Percentiles rank a stretch among this genome's conserved stretches.
Conservation (phyloP, 768 basidiomycete species). For the Amanita phalloides region DNA sequence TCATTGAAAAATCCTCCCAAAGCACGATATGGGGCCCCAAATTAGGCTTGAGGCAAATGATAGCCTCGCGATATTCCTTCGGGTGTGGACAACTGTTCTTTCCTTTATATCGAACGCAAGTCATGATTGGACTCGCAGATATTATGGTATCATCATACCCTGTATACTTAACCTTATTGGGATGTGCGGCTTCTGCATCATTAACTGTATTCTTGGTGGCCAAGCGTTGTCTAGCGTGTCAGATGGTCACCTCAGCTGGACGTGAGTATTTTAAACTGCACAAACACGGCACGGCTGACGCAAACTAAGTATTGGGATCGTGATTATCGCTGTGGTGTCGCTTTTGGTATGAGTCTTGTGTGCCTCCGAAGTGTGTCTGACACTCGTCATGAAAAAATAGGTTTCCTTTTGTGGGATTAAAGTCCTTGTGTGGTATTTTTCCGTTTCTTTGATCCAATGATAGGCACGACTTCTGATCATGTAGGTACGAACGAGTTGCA, state of each 20-base stretch:
- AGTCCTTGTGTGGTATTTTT: constrained; percentile 30
- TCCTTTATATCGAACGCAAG: background rate
- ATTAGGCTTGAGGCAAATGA: constrained; percentile 81
- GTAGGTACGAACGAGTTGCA: constrained; percentile 56
- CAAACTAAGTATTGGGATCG: constrained; percentile 62
- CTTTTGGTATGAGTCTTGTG: constrained; percentile 42
- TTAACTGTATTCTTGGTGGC: constrained; percentile 67
- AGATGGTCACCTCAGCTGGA: constrained; percentile 30
- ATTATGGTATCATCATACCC: constrained; percentile 51
- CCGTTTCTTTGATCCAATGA: background rate
- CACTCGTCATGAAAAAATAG: constrained; percentile 10
- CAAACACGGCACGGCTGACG: background rate
- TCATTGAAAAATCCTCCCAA: background rate
- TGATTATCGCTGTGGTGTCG: constrained; percentile 61
- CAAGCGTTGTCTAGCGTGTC: constrained; percentile 34
- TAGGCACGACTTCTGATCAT: background rate
- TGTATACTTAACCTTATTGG: constrained; percentile 53
- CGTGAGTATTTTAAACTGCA: constrained; percentile 17
- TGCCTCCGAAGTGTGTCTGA: constrained; percentile 16
- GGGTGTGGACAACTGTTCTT: constrained; percentile 15
- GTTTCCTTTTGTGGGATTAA: constrained; percentile 50
- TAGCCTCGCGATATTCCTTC: constrained; percentile 41
- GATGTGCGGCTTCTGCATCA: constrained; percentile 59
- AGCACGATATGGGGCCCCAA: constrained; percentile 71
- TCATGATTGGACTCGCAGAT: constrained; percentile 24